phyloP scores from a whole-genome alignment of 768 basidiomycete species.

The Pulveroboletus frians region DNA sequence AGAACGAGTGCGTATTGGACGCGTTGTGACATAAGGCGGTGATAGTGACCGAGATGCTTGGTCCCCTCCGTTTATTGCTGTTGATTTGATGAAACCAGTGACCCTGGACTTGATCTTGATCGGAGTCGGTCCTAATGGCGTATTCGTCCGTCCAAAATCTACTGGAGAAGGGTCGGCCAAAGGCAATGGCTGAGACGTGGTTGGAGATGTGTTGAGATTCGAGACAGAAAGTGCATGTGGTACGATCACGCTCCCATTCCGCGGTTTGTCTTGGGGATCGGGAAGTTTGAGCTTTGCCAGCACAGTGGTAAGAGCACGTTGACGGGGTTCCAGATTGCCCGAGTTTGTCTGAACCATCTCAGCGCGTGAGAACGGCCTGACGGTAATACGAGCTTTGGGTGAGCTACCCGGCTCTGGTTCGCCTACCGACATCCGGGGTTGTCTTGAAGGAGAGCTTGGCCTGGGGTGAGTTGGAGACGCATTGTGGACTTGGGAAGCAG shows the following conservation, averaged over 20 bases:
- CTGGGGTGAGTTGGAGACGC: slow-evolving; percentile 40
- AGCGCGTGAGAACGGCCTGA: slow-evolving; percentile 30
- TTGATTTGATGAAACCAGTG: slow-evolving; percentile 40
- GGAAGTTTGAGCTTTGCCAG: slow-evolving; percentile 24
- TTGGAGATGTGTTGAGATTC: slow-evolving; percentile 14
- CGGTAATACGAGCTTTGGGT: slow-evolving; percentile 22
- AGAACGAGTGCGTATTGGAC: slow-evolving; percentile 23
- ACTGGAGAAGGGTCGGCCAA: slow-evolving; percentile 11
- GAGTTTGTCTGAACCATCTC: slow-evolving; percentile 5
- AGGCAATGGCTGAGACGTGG: slow-evolving; percentile 13
- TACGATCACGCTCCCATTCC: slow-evolving; percentile 25
- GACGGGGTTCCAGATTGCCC: slow-evolving; percentile 25
- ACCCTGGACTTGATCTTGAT: slow-evolving; percentile 60
- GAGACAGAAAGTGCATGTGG: slow-evolving; percentile 24
- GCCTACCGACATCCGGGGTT: slow-evolving; percentile 33
- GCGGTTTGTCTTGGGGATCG: slow-evolving; percentile 30
- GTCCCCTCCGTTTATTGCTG: slow-evolving; percentile 12
- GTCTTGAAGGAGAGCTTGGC: slow-evolving; percentile 36
- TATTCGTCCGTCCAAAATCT: slow-evolving; percentile 11
- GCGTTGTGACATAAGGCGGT: slow-evolving; percentile 29
- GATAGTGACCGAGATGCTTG: slow-evolving; percentile 39
- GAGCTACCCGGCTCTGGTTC: slow-evolving; percentile 23
- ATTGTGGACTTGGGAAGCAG: slow-evolving; percentile 14
- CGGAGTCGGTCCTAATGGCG: slow-evolving; percentile 19
- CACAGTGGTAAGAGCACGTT: slow-evolving; percentile 26